Evolutionary conservation across 768 basidiomycete genomes (phyloP), one percentile per base, ranked within the genome.

Genomic region (Tremella fuciformis): DNA sequence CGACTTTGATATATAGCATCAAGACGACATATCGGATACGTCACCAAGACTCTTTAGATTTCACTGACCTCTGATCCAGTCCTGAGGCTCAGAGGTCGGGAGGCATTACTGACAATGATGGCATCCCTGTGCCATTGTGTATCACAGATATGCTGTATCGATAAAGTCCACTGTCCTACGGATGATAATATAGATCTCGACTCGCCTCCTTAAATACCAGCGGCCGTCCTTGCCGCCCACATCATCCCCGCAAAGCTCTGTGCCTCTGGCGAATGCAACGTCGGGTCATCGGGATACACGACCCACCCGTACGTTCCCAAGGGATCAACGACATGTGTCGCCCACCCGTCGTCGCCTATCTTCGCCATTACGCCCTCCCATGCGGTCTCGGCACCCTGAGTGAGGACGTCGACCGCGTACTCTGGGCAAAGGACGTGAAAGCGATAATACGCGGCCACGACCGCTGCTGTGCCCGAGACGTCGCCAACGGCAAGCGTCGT

Each of bases 1-100:
- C 40, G 84, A 82, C 74, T 84, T 84, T 29, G 85, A 86, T 53
- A 88, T 93, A 53, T 76, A 44, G n/a, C 42, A 4, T 46, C 42
- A 15, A 46, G n/a, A n/a, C n/a, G n/a, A n/a, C n/a, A n/a, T n/a
- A n/a, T n/a, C n/a, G n/a, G n/a, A n/a, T n/a, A n/a, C n/a, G n/a
- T n/a, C n/a, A n/a, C n/a, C n/a, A n/a, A n/a, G n/a, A n/a, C n/a
- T n/a, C n/a, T n/a, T n/a, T n/a, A n/a, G n/a, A n/a, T n/a, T n/a
- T n/a, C n/a, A n/a, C n/a, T n/a, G n/a, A n/a, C n/a, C n/a, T n/a
- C n/a, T n/a, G n/a, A n/a, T n/a, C n/a, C n/a, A n/a, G n/a, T n/a
- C n/a, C n/a, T n/a, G n/a, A n/a, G n/a, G n/a, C n/a, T n/a, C n/a
- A n/a, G n/a, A n/a, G n/a, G n/a, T n/a, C n/a, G n/a, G n/a, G n/a